Percentiles rank a stretch among this genome's conserved stretches.
phyloP scores from a whole-genome alignment of 345 rosid species.

The Aurinia saxatilis region DNA sequence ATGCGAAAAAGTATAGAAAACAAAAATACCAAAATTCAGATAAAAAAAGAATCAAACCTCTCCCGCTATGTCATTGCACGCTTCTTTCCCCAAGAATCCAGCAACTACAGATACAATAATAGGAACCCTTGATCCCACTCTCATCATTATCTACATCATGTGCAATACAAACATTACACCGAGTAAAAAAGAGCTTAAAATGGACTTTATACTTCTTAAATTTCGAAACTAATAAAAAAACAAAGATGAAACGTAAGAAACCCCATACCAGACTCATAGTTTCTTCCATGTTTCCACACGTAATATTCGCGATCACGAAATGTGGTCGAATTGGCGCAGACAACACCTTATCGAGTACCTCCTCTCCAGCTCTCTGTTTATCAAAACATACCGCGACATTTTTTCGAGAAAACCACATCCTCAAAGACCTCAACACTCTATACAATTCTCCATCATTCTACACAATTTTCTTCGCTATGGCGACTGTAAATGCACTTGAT shows the following conservation, averaged over 20 bases:
- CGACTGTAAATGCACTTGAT: not conserved
- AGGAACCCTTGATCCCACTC: slow-evolving; percentile 44
- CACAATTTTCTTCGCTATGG: not conserved
- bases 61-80: slow-evolving; percentile 31
- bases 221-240: not conserved
- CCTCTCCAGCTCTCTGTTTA: slow-evolving; percentile 45
- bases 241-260: not conserved
- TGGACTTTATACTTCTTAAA: not conserved
- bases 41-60: slow-evolving; percentile 43
- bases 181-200: not conserved
- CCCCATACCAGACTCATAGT: slow-evolving; percentile 15
- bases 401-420: too few species aligned
- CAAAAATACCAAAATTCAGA: not conserved
- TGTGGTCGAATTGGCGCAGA: slow-evolving; percentile 57
- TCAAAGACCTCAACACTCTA: not conserved
- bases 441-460: not conserved
- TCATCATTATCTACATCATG: slow-evolving; percentile 33
- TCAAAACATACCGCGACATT: not conserved
- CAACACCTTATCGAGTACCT: slow-evolving; percentile 56
- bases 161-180: not conserved
- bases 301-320: slow-evolving; percentile 44
- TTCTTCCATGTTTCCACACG: slow-evolving; percentile 27
- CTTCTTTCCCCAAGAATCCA: slow-evolving; percentile 66
- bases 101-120: slow-evolving; percentile 37
- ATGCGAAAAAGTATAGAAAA: not conserved